These are phyloP conservation scores for Phytophthora kernoviae DNA, from an alignment of 352 stramenopile species.

Conservation along the genomic window DNA sequence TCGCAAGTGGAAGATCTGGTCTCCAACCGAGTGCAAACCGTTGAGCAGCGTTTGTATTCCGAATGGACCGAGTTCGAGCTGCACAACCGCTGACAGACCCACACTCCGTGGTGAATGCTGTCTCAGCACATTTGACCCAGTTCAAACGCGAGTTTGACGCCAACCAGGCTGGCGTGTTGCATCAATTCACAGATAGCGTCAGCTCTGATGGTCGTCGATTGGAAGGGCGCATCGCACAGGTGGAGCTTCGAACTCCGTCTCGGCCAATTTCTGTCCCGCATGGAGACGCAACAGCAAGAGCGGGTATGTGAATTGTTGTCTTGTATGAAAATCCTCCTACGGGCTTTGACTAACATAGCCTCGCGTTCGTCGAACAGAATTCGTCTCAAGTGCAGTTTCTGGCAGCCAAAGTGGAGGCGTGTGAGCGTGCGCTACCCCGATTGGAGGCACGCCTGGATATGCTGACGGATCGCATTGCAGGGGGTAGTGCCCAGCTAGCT, in stretches of 20 bases:
- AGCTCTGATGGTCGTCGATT: conserved; percentile 51
- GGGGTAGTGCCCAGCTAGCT: conserved; percentile 39
- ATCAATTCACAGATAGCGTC: conserved; percentile 60
- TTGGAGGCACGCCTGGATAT: conserved; percentile 66
- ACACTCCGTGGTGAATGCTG: neutral
- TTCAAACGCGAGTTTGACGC: conserved; percentile 68
- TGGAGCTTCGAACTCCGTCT: conserved; percentile 64
- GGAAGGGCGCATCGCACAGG: conserved; percentile 53
- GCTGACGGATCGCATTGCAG: conserved; percentile 58
- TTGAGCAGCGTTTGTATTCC: conserved; percentile 32
- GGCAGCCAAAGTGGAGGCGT: conserved; percentile 60
- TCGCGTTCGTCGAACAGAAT: conserved; percentile 29
- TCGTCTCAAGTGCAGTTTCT: conserved; percentile 57
- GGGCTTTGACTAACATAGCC: neutral
- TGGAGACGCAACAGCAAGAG: conserved; percentile 67
- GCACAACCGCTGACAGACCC: neutral
- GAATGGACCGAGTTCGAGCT: conserved; percentile 38
- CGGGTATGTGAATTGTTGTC: conserved; percentile 28
- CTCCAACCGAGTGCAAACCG: conserved; percentile 31
- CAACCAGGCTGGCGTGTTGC: conserved; percentile 51
- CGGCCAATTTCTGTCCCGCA: conserved; percentile 51
- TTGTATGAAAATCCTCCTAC: neutral
- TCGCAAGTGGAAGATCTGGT: conserved; percentile 58
- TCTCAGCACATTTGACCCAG: conserved; percentile 3
- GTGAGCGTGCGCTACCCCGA: conserved; percentile 62